phyloP scores from a whole-genome alignment of 352 stramenopile genomes.

The Phytophthora crassamura region DNA sequence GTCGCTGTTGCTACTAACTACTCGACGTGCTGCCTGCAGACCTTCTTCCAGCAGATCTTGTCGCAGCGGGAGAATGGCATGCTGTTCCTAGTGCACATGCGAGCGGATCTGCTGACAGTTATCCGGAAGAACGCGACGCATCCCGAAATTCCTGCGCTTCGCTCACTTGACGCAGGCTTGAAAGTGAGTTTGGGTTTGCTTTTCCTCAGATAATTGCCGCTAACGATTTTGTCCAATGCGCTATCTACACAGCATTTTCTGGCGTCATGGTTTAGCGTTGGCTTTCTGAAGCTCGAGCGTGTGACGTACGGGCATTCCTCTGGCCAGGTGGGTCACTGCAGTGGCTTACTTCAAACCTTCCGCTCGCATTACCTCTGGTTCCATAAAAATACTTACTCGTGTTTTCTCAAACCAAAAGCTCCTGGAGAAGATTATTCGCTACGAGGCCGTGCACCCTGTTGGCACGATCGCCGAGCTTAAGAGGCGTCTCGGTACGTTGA shows the following conservation, averaged over 20 bases:
- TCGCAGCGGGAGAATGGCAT: constrained; percentile 84
- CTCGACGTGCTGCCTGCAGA: constrained; percentile 33
- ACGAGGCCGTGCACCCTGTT: constrained; percentile 95
- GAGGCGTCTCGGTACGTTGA: constrained; percentile 73
- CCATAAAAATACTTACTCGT: no score
- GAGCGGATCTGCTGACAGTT: constrained; percentile 70
- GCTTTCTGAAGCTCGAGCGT: constrained; percentile 89
- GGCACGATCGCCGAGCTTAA: constrained; percentile 94
- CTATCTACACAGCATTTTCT: constrained; percentile 77
- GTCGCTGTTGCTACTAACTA: no score
- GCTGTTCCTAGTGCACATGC: constrained; percentile 84
- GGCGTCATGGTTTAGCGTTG: constrained; percentile 92
- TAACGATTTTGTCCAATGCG: not conserved
- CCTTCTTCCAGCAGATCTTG: constrained; percentile 85
- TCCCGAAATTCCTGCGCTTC: constrained; percentile 57
- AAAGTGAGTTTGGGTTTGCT: constrained; percentile 46
- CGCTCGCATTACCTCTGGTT: no score
- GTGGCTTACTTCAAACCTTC: no score
- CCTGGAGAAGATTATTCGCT: constrained; percentile 96
- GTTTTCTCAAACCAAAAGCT: no score
- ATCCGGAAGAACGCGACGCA: constrained; percentile 61
- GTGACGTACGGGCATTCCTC: constrained; percentile 95
- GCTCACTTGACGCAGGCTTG: constrained; percentile 74
- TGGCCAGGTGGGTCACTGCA: no score
- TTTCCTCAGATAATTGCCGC: not conserved